Percentiles rank a stretch among this genome's conserved stretches.
These are phyloP conservation scores for Xylaria sp. DNA, from an alignment of 2,329 filamentous ascomycete species.

Conservation along the genomic window DNA sequence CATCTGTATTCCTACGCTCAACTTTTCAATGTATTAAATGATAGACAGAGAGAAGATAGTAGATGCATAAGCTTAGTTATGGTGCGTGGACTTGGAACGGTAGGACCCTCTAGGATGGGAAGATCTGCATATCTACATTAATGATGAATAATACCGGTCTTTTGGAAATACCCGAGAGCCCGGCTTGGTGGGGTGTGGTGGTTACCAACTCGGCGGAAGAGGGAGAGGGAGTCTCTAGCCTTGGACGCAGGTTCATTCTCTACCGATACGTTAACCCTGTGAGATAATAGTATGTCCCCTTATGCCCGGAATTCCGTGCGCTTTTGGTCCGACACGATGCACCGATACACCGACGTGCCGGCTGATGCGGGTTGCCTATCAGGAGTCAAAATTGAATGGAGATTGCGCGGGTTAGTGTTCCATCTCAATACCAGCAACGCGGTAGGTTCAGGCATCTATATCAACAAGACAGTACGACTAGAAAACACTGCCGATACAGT, in stretches of 20 bases:
- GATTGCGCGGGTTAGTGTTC: neutral
- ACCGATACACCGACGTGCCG: constrained; percentile 4
- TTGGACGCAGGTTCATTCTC: neutral
- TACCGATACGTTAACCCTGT: neutral
- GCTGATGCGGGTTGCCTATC: neutral
- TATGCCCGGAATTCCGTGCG: constrained; percentile 25
- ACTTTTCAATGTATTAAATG: too few relatives aligned
- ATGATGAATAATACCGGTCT: constrained; percentile 14
- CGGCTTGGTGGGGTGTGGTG: constrained; percentile 6
- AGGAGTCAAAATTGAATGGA: neutral
- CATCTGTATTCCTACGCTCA: too few relatives aligned
- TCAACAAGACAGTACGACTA: neutral
- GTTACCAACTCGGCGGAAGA: neutral
- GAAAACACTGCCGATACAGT: neutral
- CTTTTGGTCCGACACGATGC: neutral
- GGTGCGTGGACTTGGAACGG: neutral
- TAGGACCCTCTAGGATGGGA: constrained; percentile 7
- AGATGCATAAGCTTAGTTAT: neutral
- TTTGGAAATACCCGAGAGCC: constrained; percentile 20
- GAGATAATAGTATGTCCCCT: neutral
- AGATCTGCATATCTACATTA: constrained; percentile 21
- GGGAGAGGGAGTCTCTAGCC: neutral
- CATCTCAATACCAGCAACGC: neutral
- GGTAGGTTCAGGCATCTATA: neutral
- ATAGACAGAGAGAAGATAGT: too few relatives aligned